Conservation (phyloP, 1,284 basidiomycete genomes). For the Rhodotorula sp. region DNA sequence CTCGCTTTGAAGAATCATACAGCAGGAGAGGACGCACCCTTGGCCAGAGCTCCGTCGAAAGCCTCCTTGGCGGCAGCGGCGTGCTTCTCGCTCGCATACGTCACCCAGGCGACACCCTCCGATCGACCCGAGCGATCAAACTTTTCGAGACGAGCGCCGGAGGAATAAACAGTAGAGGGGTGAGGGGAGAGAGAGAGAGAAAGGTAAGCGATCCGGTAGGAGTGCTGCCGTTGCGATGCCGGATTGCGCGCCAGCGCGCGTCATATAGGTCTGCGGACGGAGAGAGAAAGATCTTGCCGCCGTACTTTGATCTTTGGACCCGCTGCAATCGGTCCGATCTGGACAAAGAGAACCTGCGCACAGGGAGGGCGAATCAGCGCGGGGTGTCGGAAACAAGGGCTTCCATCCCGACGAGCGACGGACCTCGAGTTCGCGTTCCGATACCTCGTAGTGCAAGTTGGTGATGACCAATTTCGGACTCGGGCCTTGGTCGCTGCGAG, state of each 20-base stretch:
- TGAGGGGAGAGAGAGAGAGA: not conserved
- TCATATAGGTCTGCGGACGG: not conserved
- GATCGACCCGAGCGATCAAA: slow-evolving; percentile 95
- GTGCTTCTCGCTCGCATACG: slow-evolving; percentile 74
- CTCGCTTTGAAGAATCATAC: no score
- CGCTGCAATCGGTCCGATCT: slow-evolving; percentile 84
- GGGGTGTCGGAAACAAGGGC: no score
- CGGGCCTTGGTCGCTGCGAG: not conserved
- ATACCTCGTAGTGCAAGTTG: slow-evolving; percentile 91
- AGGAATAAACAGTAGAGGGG: slow-evolving; percentile 47
- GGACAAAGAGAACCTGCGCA: slow-evolving; percentile 78
- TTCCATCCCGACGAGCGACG: slow-evolving; percentile 44
- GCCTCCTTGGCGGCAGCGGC: slow-evolving; percentile 81
- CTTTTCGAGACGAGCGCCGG: slow-evolving; percentile 60
- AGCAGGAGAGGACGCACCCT: slow-evolving; percentile 59
- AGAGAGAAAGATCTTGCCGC: slow-evolving; percentile 1
- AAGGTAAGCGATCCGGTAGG: slow-evolving; percentile 17
- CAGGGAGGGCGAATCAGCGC: not conserved
- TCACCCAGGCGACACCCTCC: slow-evolving; percentile 74
- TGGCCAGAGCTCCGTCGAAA: slow-evolving; percentile 83
- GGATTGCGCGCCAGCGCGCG: not conserved
- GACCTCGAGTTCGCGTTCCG: slow-evolving; percentile 80
- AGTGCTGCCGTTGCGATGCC: slow-evolving; percentile 6
- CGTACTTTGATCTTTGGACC: slow-evolving; percentile 89
- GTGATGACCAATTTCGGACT: slow-evolving; percentile 71